Conservation (phyloP, 78 protist species). For the Chrysochromulina tobinii region DNA sequence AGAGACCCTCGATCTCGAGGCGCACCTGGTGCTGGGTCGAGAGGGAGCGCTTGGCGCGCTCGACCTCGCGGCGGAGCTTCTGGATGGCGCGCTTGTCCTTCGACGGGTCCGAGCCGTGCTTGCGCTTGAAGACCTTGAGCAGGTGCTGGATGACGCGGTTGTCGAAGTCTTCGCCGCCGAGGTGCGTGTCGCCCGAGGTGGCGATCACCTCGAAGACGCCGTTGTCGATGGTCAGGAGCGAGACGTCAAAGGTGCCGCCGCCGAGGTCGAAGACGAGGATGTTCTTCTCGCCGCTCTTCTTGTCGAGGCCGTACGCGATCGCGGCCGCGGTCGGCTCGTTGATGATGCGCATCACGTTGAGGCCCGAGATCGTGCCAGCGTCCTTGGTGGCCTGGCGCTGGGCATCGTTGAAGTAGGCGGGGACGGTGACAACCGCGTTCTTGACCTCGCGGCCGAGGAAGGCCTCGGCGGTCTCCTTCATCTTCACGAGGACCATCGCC, state of each 20-base stretch:
- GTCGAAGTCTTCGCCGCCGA: conserved; percentile 99
- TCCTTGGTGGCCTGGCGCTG: conserved; percentile 94
- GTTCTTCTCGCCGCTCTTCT: conserved; percentile 80
- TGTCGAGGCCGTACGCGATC: conserved; percentile 91
- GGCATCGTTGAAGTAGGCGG: conserved; percentile 96
- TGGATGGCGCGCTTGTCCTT: conserved; percentile 85
- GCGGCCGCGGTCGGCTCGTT: conserved; percentile 99
- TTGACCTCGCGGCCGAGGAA: conserved; percentile 86
- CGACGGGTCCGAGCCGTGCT: conserved; percentile 77
- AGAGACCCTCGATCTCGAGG: conserved; percentile 92
- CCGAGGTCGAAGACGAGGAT: conserved; percentile 98
- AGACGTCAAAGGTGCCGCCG: conserved; percentile 99
- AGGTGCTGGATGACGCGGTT: conserved; percentile 91
- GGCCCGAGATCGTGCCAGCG: conserved; percentile 92
- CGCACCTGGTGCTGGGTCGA: conserved; percentile 76
- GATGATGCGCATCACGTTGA: conserved; percentile 93
- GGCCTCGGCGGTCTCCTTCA: conserved; percentile 94
- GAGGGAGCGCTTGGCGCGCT: conserved; percentile 94
- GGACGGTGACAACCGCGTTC: conserved; percentile 95
- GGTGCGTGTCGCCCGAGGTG: conserved; percentile 97
- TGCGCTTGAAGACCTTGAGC: conserved; percentile 78
- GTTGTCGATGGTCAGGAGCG: conserved; percentile 91
- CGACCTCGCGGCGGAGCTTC: conserved; percentile 92
- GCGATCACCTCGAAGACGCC: conserved; percentile 99
- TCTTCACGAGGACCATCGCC: conserved; percentile 93